phyloP scores from a whole-genome alignment of 1,139 yeast species.

The Yamadazyma pseudoaaseri region DNA sequence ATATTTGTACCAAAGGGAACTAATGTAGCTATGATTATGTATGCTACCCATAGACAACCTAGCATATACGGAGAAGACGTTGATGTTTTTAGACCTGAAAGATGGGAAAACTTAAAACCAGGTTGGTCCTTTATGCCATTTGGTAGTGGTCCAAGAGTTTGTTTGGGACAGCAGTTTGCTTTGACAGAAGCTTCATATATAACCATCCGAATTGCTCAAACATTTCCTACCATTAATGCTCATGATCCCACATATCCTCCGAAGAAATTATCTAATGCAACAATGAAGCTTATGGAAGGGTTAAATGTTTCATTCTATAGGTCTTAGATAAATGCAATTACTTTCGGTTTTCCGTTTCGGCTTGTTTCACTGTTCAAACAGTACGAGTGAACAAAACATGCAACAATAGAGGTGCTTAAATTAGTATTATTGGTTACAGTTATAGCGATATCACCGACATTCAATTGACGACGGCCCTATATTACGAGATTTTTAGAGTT shows the following conservation, averaged over 20 bases:
- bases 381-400: too few species aligned
- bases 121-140: constrained; percentile 44
- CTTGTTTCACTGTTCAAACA: too few species aligned
- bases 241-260: constrained; percentile 29
- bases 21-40: constrained; percentile 35
- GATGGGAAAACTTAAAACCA: constrained; percentile 41
- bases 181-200: constrained; percentile 48
- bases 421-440: too few species aligned
- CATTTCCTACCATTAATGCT: constrained; percentile 23
- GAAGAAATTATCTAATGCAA: constrained; percentile 31
- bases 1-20: constrained; percentile 45
- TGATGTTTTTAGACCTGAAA: constrained; percentile 44
- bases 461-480: too few species aligned
- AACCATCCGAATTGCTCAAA: constrained; percentile 42
- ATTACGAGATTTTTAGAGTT: too few species aligned
- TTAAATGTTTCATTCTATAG: constrained; percentile 1
- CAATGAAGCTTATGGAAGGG: constrained; percentile 31
- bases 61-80: constrained; percentile 47
- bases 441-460: too few species aligned
- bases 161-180: constrained; percentile 48
- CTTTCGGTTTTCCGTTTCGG: neutral
- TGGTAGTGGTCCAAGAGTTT: constrained; percentile 45
- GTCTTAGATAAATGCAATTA: too few species aligned
- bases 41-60: constrained; percentile 39
- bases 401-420: too few species aligned